Evolutionary conservation across 2,329 filamentous ascomycete genomes (phyloP).

Genomic region (Xylariaceae sp.): DNA sequence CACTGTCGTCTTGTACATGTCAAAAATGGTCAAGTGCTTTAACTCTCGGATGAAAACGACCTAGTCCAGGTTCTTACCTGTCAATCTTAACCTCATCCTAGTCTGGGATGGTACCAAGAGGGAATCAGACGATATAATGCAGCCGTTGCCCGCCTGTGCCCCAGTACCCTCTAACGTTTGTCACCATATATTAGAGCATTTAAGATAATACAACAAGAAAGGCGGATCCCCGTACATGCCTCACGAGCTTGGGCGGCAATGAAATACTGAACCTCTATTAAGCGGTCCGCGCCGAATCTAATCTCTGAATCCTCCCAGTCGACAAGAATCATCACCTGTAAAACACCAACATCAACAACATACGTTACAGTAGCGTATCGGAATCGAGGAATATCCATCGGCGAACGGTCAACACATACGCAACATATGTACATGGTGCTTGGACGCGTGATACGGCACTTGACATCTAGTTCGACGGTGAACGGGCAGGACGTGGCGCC

Average conservation of each 20-base stretch:
- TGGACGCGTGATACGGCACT: slow-evolving; percentile 28
- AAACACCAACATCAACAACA: slow-evolving; percentile 21
- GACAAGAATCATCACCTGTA: slow-evolving; percentile 22
- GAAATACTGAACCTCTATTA: slow-evolving; percentile 25
- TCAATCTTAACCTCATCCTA: slow-evolving; percentile 34
- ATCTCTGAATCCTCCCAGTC: slow-evolving; percentile 24
- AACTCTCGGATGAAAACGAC: slow-evolving; percentile 39
- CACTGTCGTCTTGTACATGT: slow-evolving; percentile 45
- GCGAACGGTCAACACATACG: slow-evolving; percentile 21
- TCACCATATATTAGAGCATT: slow-evolving; percentile 33
- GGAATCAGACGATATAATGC: slow-evolving; percentile 48
- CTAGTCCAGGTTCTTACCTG: slow-evolving; percentile 39
- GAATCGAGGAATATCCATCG: slow-evolving; percentile 20
- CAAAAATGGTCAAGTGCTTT: slow-evolving; percentile 46
- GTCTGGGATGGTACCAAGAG: slow-evolving; percentile 32
- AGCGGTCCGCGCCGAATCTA: slow-evolving; percentile 25
- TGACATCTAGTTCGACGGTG: slow-evolving; percentile 24
- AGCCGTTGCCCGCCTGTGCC: slow-evolving; percentile 33
- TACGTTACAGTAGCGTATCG: slow-evolving; percentile 15
- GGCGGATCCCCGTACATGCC: slow-evolving; percentile 28
- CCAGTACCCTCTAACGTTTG: slow-evolving; percentile 30
- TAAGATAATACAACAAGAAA: slow-evolving; percentile 33
- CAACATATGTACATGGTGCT: slow-evolving; percentile 36
- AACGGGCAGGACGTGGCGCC: slow-evolving; percentile 29
- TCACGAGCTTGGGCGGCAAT: slow-evolving; percentile 28